Conservation (phyloP, 257 asterid genomes). For the Solanum pinnatisectum region DNA sequence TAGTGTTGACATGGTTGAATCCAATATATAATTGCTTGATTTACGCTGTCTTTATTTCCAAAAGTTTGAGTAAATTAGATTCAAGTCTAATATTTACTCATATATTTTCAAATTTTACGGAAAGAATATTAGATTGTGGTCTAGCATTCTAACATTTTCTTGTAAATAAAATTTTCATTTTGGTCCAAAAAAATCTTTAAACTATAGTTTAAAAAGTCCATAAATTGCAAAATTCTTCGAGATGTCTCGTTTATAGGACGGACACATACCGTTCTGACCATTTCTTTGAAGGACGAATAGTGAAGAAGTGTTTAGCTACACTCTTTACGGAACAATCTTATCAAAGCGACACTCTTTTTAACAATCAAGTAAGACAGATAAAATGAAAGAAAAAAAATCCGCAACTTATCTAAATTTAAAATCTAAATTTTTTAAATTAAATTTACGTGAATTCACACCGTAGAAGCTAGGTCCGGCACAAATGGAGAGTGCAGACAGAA, state of each 20-base stretch:
- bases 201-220: not conserved
- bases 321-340: rapidly evolving
- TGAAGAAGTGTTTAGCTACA: no score
- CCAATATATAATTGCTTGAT: not conserved
- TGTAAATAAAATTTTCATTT: not conserved
- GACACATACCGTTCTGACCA: not conserved
- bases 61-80: not conserved
- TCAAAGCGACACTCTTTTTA: no score
- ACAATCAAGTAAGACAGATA: no score
- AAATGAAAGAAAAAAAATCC: no score
- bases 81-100: not conserved
- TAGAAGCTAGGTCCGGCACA: not conserved
- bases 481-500: not conserved
- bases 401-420: rapidly evolving
- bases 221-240: no score
- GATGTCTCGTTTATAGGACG: not conserved
- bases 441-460: not conserved
- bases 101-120: not conserved
- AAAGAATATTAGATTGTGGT: not conserved
- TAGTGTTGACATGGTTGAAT: not conserved
- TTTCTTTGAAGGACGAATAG: not conserved
- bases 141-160: not conserved
- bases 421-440: not conserved
- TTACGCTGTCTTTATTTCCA: not conserved
- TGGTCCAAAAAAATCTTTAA: not conserved